Evolutionary conservation across 805 yeast genomes (phyloP).

Genomic region (Kodamaea restingae): DNA sequence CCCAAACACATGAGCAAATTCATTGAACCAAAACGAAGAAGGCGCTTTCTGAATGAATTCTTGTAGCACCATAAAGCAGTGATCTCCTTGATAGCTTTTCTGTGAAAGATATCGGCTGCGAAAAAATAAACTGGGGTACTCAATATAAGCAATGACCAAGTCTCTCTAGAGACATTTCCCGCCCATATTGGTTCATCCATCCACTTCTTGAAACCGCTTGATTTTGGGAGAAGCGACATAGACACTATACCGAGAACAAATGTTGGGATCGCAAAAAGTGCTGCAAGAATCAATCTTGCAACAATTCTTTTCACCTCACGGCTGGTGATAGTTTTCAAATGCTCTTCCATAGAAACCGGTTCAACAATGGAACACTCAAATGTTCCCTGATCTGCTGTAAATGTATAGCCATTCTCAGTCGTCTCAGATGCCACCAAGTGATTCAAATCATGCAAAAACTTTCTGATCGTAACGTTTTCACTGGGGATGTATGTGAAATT

Average conservation of each 20-base stretch:
- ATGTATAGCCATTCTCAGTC: constrained; percentile 16
- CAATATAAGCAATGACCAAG: constrained; percentile 62
- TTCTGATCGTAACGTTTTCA: constrained; percentile 48
- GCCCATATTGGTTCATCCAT: constrained; percentile 58
- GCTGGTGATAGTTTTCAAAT: constrained; percentile 46
- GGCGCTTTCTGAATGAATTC: constrained; percentile 50
- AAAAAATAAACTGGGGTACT: constrained; percentile 73
- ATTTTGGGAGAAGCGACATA: constrained; percentile 52
- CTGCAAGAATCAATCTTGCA: constrained; percentile 45
- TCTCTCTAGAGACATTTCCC: constrained; percentile 56
- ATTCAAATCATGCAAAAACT: constrained; percentile 47
- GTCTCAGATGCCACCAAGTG: constrained; percentile 33
- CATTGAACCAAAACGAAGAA: constrained; percentile 76
- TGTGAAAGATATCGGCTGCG: constrained; percentile 70
- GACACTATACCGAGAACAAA: constrained; percentile 66
- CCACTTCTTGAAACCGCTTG: constrained; percentile 46
- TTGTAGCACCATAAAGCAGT: constrained; percentile 52
- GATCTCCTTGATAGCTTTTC: constrained; percentile 60
- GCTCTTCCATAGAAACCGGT: constrained; percentile 59
- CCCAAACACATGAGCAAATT: constrained; percentile 69
- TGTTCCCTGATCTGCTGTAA: constrained; percentile 18
- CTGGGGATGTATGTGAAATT: constrained; percentile 64
- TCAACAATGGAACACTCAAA: constrained; percentile 54
- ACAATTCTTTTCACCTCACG: constrained; percentile 46
- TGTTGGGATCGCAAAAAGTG: constrained; percentile 60